A percentile compares a stretch with the other conserved stretches of the same genome.
Evolutionary conservation across 2,329 filamentous ascomycete species (phyloP).

Genomic region (Aquanectria penicillioides): DNA sequence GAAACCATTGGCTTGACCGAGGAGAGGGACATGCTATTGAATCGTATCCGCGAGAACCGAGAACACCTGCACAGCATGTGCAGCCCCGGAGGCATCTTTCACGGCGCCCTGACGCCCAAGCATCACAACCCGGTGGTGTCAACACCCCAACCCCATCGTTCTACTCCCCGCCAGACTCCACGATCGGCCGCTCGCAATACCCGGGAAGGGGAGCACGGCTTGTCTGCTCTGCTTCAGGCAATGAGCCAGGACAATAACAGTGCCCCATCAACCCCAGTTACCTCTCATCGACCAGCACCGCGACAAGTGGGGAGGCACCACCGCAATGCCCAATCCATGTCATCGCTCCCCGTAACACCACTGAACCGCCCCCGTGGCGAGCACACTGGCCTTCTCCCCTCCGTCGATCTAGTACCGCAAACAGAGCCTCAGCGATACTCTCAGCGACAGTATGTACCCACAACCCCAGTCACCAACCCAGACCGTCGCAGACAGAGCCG

Average conservation of each 20-base stretch:
- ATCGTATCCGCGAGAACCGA: conserved; percentile 87
- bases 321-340: conserved; percentile 83
- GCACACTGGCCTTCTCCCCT: conserved; percentile 66
- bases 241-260: conserved; percentile 78
- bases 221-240: conserved; percentile 84
- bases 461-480: conserved; percentile 54
- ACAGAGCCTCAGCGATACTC: conserved; percentile 64
- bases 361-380: conserved; percentile 61
- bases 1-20: conserved; percentile 76
- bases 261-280: conserved; percentile 75
- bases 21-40: conserved; percentile 80
- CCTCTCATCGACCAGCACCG: conserved; percentile 55
- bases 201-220: conserved; percentile 67
- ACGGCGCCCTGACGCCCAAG: conserved; percentile 70
- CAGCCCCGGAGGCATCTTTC: conserved; percentile 76
- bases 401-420: conserved; percentile 69
- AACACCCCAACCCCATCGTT: conserved; percentile 57
- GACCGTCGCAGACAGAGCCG: conserved; percentile 73
- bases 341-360: conserved; percentile 84
- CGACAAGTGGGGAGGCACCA: conserved; percentile 71
- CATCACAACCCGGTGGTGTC: conserved; percentile 50
- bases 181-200: conserved; percentile 54
- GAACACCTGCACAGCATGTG: conserved; percentile 85
- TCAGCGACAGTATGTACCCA: conserved; percentile 53
- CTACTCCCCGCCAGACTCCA: conserved; percentile 63